These are phyloP conservation scores for Colletotrichum phormii DNA, from an alignment of 2,329 filamentous ascomycete species.

Conservation along the genomic window DNA sequence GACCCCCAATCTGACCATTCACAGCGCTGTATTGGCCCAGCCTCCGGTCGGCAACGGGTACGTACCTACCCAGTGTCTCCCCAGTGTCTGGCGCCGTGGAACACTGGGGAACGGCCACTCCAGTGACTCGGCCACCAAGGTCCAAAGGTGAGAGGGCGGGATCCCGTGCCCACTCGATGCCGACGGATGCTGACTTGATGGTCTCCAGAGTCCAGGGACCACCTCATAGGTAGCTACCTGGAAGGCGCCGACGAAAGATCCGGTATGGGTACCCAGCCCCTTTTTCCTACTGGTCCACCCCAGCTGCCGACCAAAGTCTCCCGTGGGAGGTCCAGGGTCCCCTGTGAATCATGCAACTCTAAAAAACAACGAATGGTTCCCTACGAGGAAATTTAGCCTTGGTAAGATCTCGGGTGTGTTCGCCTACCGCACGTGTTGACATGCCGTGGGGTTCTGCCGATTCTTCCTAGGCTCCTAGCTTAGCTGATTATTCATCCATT, in stretches of 20 bases:
- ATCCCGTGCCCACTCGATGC: too few relatives aligned
- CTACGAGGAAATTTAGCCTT: slow-evolving; percentile 1
- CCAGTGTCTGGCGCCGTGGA: not conserved
- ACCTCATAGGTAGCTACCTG: not conserved
- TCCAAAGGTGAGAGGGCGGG: not conserved
- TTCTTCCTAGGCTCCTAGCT: not conserved
- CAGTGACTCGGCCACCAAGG: not conserved
- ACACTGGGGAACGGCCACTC: not conserved
- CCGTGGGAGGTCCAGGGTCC: not conserved
- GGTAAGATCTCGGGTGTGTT: slow-evolving; percentile 6
- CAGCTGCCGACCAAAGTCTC: not conserved
- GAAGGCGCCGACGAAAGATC: not conserved
- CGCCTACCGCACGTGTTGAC: not conserved
- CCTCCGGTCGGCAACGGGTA: not conserved
- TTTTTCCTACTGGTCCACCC: not conserved
- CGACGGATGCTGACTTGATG: not conserved
- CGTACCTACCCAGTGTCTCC: not conserved
- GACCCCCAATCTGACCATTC: not conserved
- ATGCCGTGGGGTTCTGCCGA: not conserved
- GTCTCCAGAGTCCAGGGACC: too few relatives aligned
- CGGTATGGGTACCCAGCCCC: not conserved
- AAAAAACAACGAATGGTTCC: not conserved
- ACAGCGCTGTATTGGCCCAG: not conserved
- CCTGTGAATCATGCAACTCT: not conserved
- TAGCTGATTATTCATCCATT: not conserved